Base-by-base conservation (phyloP, 148 eudicot genomes). In the Rhododendron griersonianum region DNA sequence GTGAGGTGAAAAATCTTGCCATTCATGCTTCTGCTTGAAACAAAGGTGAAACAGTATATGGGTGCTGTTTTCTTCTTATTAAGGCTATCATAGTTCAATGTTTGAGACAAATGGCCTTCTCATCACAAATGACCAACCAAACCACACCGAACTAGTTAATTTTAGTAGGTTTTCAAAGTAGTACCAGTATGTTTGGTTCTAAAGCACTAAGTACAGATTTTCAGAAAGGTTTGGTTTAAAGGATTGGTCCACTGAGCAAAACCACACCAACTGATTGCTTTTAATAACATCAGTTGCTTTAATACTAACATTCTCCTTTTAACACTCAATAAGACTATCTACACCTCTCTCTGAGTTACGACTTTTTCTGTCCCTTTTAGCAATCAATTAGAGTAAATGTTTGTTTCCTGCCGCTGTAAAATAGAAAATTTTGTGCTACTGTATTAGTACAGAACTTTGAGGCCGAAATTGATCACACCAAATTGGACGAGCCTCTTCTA, bases 1-100 rank as follows among this genome's bases (percentile, higher is more conserved):
- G 96, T 96, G 89, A 96, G 99, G 99, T 96, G 90, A 92, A 81
- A 85, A 82, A 35, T 88, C 84, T 85, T 39, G 53, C 85, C 35
- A 9, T 83, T 77, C 86, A 83, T 78, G 51, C 50, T 81, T 83
- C 11, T 74, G 78, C 87, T 71, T 83, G 55, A 83, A 57, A 67
- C 44, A 51, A 81, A 71, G 81, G 55, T 57, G 59, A 61, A 67
- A 45, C 18, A 33, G 35, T 30, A 59, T 47, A 45, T 39, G 78
- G 50, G 51, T 61, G 16, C 77, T 48, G n/a, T 80, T 67, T 53
- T 41, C 53, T 81, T 37, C 37, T 63, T 45, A 5, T 67, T 83
- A 25, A 44, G 53, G 30, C 28, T 45, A 65, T 83, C 53, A 14
- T 83, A 83, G 10, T 83, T 83, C 39, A n/a, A 11, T 47, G 2